Base-by-base conservation (phyloP, 2,329 filamentous ascomycete genomes). In the Xenosphaeropsis pyriputrescens region DNA sequence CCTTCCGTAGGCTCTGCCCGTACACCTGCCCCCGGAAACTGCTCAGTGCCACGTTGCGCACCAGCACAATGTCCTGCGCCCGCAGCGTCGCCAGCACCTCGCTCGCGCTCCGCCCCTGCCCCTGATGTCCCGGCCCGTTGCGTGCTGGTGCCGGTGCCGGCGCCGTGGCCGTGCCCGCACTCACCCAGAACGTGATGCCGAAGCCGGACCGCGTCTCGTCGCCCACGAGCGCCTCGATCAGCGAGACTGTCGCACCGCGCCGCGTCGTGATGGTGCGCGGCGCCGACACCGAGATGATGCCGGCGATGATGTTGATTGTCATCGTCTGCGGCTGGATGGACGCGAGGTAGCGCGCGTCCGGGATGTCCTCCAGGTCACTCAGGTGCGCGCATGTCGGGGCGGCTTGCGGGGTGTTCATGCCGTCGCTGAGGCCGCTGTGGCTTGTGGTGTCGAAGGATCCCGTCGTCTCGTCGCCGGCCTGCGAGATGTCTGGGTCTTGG, bases 111-210 rank as follows among this genome's bases (percentile, higher is more conserved):
- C 15, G 43, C 39, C 2, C 63, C n/a, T n/a, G n/a, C n/a, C n/a
- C n/a, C n/a, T n/a, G n/a, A n/a, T n/a, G n/a, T n/a, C n/a, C n/a
- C n/a, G n/a, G n/a, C n/a, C n/a, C n/a, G n/a, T n/a, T n/a, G n/a
- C n/a, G n/a, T n/a, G n/a, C n/a, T n/a, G n/a, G n/a, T n/a, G n/a
- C n/a, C n/a, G n/a, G n/a, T n/a, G n/a, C n/a, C n/a, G n/a, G n/a
- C n/a, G n/a, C 34, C 77, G 67, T 22, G 93, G 59, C 0, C 52
- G 43, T 43, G 18, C 48, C 65, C 58, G 2, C 91, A 61, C 86
- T 86, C 93, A 93, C 62, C 89, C 89, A 96, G 54, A 93, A 85
- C 2, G 81, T 88, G 39, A 95, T 66, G 18, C 69, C 74, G 58
- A 95, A 93, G 2, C 80, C 82, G 0, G 83, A 73, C 45, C 69